phyloP scores from a whole-genome alignment of 179 eudicot species.

The Camellia oleifera region DNA sequence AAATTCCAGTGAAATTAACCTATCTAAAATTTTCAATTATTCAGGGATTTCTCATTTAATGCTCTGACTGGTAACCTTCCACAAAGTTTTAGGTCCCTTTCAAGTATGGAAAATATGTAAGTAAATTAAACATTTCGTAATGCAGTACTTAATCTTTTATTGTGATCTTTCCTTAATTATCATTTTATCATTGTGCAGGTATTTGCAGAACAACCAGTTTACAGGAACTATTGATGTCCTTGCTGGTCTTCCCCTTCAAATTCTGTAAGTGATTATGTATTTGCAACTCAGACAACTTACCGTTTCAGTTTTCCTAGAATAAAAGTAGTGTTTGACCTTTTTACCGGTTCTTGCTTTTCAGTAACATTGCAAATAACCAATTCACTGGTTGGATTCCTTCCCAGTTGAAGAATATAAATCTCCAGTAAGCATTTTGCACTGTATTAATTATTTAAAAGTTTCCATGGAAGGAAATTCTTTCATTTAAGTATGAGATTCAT shows the following conservation, averaged over 20 bases:
- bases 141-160: neutral
- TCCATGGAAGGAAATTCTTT: neutral
- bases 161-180: neutral
- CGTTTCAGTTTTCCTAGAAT: neutral
- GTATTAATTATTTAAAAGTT: neutral
- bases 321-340: neutral
- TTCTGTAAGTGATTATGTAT: constrained; percentile 51
- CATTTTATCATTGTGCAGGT: constrained; percentile 39
- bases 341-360: constrained; percentile 19
- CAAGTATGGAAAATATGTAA: constrained; percentile 76
- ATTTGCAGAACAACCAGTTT: constrained; percentile 85
- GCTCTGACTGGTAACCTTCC: constrained; percentile 78
- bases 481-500: constrained; percentile 14
- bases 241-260: constrained; percentile 66
- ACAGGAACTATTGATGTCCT: constrained; percentile 74
- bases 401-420: constrained; percentile 65
- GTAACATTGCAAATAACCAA: constrained; percentile 81
- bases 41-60: constrained; percentile 89
- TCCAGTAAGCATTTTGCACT: constrained; percentile 53
- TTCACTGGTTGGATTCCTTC: constrained; percentile 92
- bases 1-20: neutral
- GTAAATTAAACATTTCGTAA: constrained; percentile 23
- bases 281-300: neutral
- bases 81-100: constrained; percentile 53
- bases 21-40: constrained; percentile 9